Conservation (phyloP, 768 basidiomycete species). For the Hygrocybe coccinea region DNA sequence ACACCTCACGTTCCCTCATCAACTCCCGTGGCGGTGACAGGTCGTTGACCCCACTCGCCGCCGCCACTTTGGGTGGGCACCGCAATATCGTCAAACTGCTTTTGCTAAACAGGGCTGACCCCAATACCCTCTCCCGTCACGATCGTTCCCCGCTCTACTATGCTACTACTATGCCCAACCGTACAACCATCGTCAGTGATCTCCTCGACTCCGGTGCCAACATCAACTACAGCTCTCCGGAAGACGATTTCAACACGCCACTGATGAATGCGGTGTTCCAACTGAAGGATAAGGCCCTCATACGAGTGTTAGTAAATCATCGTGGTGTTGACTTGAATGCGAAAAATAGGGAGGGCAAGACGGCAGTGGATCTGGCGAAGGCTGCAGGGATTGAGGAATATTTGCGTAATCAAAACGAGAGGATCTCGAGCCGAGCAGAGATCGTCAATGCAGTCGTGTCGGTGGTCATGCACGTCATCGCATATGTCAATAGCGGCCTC, state of each 20-base stretch:
- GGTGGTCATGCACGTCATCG: no score
- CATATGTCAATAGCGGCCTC: constrained; percentile 15
- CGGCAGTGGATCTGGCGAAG: constrained; percentile 20
- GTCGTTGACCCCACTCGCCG: constrained; percentile 22
- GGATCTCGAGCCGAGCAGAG: no score
- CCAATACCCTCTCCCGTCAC: constrained; percentile 17
- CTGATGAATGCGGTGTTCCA: background rate
- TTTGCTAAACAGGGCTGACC: constrained; percentile 16
- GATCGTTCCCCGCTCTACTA: constrained; percentile 19
- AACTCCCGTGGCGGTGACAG: constrained; percentile 15
- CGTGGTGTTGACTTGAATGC: no score
- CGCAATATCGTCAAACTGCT: constrained; percentile 21
- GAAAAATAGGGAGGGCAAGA: constrained; percentile 3
- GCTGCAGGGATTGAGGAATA: constrained; percentile 12
- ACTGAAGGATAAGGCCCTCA: constrained; percentile 2
- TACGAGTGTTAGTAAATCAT: constrained; percentile 8
- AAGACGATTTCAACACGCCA: constrained; percentile 1
- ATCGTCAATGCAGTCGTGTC: no score
- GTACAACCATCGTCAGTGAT: constrained; percentile 18
- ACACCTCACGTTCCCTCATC: constrained; percentile 6
- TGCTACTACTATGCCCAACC: constrained; percentile 12
- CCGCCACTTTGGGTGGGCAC: constrained; percentile 19
- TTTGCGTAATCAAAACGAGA: no score
- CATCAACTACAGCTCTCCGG: constrained; percentile 12
- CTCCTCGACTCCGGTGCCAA: constrained; percentile 19